Conservation (phyloP, 2,329 filamentous ascomycete species). For the Ophiostoma fasciatum region DNA sequence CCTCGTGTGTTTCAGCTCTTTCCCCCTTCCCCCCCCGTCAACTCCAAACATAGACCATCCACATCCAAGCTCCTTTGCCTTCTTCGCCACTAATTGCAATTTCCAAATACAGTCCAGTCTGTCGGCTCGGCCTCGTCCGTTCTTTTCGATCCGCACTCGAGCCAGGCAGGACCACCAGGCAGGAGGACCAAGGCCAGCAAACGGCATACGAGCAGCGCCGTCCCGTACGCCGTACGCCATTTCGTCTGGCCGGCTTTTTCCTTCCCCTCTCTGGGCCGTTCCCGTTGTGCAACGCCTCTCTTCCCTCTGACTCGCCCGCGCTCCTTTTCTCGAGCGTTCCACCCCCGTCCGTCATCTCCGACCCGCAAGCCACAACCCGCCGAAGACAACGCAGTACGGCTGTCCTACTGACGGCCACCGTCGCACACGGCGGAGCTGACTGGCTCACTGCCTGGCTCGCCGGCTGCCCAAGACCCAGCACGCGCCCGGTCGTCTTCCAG, state of each 20-base stretch:
- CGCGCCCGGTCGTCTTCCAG: neutral
- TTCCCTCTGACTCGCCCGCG: neutral
- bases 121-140: constrained; percentile 1
- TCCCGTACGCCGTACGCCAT: too few relatives aligned
- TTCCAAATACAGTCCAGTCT: constrained; percentile 6
- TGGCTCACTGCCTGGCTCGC: neutral
- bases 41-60: too few relatives aligned
- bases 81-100: constrained; percentile 1
- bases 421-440: constrained; percentile 4
- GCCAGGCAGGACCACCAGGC: constrained; percentile 2
- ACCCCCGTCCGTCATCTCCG: constrained; percentile 6
- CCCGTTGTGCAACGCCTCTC: constrained; percentile 1
- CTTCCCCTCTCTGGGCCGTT: constrained; percentile 1
- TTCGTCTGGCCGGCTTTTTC: neutral
- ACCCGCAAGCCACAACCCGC: constrained; percentile 5
- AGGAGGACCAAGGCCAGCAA: neutral
- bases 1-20: constrained; percentile 6
- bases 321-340: constrained; percentile 2
- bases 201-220: neutral
- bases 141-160: constrained; percentile 1
- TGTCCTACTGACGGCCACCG: constrained; percentile 5
- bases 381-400: neutral
- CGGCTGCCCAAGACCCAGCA: neutral
- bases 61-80: too few relatives aligned
- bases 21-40: neutral